Evolutionary conservation across 2,329 filamentous ascomycete genomes (phyloP).

Genomic region (Colletotrichum tropicicola): DNA sequence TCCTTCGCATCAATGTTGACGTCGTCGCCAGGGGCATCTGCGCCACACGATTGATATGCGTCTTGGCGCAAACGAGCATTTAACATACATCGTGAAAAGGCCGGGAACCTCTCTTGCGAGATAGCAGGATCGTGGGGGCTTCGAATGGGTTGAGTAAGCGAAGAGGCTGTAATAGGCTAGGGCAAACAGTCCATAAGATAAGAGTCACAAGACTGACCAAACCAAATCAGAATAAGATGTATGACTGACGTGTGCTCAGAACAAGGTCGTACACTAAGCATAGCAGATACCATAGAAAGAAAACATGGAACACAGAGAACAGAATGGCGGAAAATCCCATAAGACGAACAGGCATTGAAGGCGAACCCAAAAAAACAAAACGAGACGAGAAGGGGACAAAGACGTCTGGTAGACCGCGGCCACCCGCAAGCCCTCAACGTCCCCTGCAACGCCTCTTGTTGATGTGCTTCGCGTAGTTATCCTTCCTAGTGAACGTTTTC

Average conservation of each 20-base stretch:
- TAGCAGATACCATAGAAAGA: too few relatives aligned
- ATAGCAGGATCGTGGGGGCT: too few relatives aligned
- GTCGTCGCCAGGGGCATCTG: background rate
- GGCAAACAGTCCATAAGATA: too few relatives aligned
- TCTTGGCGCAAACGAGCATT: background rate
- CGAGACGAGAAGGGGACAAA: background rate
- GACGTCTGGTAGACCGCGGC: too few relatives aligned
- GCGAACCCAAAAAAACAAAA: rapidly evolving
- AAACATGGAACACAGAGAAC: background rate
- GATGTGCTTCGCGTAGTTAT: background rate
- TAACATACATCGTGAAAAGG: background rate
- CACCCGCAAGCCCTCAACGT: background rate
- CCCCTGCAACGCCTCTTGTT: background rate
- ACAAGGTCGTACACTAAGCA: too few relatives aligned
- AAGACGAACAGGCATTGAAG: background rate
- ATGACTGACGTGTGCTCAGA: too few relatives aligned
- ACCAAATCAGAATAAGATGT: too few relatives aligned
- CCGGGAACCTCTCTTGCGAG: background rate
- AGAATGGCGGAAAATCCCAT: background rate
- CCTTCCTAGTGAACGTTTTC: background rate
- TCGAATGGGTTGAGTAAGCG: too few relatives aligned
- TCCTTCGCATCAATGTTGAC: background rate
- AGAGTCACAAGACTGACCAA: too few relatives aligned
- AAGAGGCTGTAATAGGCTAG: too few relatives aligned
- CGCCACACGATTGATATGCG: background rate